Percentiles rank a stretch among this genome's conserved stretches.
These are phyloP conservation scores for Passalora sequoiae DNA, from an alignment of 2,329 filamentous ascomycete genomes.

Conservation along the genomic window DNA sequence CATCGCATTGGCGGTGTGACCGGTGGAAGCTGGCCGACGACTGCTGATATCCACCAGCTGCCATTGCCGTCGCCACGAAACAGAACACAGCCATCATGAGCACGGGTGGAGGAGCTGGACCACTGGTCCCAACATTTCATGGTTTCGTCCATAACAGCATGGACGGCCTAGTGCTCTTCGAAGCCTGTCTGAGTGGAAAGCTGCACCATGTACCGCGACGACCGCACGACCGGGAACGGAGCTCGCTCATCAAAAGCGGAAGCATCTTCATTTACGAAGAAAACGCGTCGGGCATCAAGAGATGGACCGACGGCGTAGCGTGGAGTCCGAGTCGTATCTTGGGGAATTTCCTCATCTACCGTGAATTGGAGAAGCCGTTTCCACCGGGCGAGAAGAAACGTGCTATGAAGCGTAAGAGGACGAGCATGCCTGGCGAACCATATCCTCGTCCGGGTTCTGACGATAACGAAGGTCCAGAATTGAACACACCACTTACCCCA, in stretches of 20 bases:
- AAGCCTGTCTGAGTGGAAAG: conserved; percentile 66
- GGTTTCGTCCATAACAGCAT: conserved; percentile 39
- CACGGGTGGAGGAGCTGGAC: conserved; percentile 33
- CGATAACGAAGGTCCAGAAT: conserved; percentile 26
- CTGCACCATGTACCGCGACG: conserved; percentile 73
- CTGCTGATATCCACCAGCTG: conserved; percentile 3
- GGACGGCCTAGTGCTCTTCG: conserved; percentile 75
- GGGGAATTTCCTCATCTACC: conserved; percentile 79
- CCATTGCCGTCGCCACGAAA: neutral
- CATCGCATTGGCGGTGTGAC: conserved; percentile 1
- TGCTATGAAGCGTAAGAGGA: conserved; percentile 64
- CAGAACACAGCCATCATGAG: conserved; percentile 28
- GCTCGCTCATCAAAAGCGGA: conserved; percentile 72
- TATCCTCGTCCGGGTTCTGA: conserved; percentile 41
- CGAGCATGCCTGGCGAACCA: conserved; percentile 49
- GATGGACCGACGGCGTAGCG: conserved; percentile 86
- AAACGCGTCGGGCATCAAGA: conserved; percentile 81
- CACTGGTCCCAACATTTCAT: conserved; percentile 37
- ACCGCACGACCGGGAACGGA: conserved; percentile 78
- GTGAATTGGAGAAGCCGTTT: conserved; percentile 72
- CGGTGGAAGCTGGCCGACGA: neutral
- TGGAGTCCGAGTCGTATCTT: conserved; percentile 88
- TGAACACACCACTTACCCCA: conserved; percentile 32
- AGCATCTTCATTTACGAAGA: conserved; percentile 91
- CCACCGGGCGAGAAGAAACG: conserved; percentile 80